phyloP scores from a whole-genome alignment of 768 basidiomycete genomes.

The Podaxis carcinomalis region DNA sequence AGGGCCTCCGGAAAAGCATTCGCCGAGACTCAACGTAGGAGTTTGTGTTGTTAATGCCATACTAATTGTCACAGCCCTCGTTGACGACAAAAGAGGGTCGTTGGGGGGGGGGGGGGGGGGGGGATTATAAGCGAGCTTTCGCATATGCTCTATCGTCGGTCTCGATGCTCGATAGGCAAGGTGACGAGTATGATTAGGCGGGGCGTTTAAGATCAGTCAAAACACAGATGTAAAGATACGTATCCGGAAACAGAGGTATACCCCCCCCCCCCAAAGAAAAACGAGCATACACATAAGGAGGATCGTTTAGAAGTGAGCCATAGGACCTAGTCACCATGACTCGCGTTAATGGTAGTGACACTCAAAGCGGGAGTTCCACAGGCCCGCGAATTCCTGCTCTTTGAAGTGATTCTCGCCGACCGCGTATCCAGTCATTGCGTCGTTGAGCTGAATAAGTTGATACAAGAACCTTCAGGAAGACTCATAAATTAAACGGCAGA shows the following conservation, averaged over 20 bases:
- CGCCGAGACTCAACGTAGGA: not conserved
- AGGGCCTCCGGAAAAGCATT: too few relatives aligned
- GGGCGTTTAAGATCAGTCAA: too few relatives aligned
- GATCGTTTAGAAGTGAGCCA: too few relatives aligned
- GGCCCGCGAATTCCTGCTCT: not conserved
- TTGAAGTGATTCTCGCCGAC: not conserved
- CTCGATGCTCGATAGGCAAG: too few relatives aligned
- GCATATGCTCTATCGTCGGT: too few relatives aligned
- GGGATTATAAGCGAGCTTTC: not conserved
- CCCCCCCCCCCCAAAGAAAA: not conserved
- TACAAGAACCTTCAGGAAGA: not conserved
- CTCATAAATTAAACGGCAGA: not conserved
- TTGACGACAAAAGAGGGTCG: not conserved
- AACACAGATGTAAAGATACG: too few relatives aligned
- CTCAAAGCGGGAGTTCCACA: not conserved
- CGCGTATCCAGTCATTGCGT: slow-evolving; percentile 1
- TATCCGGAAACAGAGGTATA: not conserved
- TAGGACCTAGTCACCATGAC: not conserved
- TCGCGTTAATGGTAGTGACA: not conserved
- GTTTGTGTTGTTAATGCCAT: not conserved
- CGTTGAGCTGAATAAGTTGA: not conserved
- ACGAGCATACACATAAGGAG: not conserved
- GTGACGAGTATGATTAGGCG: too few relatives aligned
- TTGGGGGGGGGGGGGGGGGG: not conserved
- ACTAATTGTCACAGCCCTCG: not conserved